A percentile compares a stretch with the other conserved stretches of the same genome.
phyloP scores from a whole-genome alignment of 176 grass and related monocot genomes.

The Avena sativa region DNA sequence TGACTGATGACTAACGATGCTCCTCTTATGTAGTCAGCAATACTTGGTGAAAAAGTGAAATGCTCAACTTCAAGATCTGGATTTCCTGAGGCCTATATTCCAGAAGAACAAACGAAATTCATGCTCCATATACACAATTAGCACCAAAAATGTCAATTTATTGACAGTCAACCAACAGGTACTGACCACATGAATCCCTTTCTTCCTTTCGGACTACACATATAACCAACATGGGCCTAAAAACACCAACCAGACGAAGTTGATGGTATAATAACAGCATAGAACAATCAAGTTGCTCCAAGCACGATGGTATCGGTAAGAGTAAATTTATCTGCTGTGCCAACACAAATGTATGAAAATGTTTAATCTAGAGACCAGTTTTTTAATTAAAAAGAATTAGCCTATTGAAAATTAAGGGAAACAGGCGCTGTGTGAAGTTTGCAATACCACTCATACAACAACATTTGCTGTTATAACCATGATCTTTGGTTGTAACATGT shows the following conservation, averaged over 20 bases:
- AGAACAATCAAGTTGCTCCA: background rate
- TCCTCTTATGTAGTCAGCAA: slow-evolving; percentile 68
- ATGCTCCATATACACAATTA: slow-evolving; percentile 19
- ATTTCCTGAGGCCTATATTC: slow-evolving; percentile 60
- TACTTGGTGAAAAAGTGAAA: slow-evolving; percentile 87
- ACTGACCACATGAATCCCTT: background rate
- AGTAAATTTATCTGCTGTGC: background rate
- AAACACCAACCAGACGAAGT: background rate
- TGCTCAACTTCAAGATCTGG: slow-evolving; percentile 64
- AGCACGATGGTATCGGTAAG: background rate
- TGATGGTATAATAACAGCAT: background rate
- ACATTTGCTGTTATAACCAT: background rate
- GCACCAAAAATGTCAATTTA: background rate
- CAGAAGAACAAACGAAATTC: slow-evolving; percentile 11
- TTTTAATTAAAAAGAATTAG: background rate
- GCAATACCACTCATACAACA: background rate
- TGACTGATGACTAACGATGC: slow-evolving; percentile 89
- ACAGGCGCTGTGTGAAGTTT: background rate
- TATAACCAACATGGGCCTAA: background rate
- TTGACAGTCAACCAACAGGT: background rate
- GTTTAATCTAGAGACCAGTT: background rate
- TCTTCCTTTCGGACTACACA: background rate
- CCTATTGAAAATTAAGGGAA: background rate
- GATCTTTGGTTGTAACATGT: background rate
- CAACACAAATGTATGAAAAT: slow-evolving; percentile 6